Conservation (phyloP, 805 yeast species). For the Candida railenensis region DNA sequence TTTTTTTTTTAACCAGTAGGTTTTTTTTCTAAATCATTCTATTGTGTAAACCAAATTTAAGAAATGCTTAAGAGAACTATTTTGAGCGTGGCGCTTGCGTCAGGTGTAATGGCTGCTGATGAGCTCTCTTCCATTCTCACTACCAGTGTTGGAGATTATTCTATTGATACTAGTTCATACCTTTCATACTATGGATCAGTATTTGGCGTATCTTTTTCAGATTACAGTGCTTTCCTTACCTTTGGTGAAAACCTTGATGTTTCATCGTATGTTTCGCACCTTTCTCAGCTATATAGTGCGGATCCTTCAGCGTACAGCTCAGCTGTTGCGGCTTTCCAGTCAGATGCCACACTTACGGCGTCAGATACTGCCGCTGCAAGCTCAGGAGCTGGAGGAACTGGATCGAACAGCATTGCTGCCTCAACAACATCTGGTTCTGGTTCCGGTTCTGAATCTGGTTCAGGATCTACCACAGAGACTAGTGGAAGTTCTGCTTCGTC, state of each 20-base stretch:
- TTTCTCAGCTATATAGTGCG: not conserved
- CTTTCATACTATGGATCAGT: not conserved
- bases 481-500: not conserved
- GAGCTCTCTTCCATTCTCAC: too few relatives aligned
- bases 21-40: too few relatives aligned
- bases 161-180: not conserved
- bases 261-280: not conserved
- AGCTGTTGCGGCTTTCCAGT: not conserved
- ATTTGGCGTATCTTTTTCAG: not conserved
- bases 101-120: too few relatives aligned
- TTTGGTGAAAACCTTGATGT: not conserved
- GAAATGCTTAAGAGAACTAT: too few relatives aligned
- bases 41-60: too few relatives aligned
- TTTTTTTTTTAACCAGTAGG: too few relatives aligned
- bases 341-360: not conserved
- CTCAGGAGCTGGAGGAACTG: not conserved
- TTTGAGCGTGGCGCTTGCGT: too few relatives aligned
- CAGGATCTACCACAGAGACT: not conserved
- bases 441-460: not conserved
- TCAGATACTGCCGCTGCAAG: not conserved
- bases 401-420: not conserved
- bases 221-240: not conserved
- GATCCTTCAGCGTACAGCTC: not conserved
- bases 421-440: not conserved
- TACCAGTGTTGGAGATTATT: not conserved